These are phyloP conservation scores for Globisporangium alternatum DNA, from an alignment of 352 stramenopile species.

Conservation along the genomic window DNA sequence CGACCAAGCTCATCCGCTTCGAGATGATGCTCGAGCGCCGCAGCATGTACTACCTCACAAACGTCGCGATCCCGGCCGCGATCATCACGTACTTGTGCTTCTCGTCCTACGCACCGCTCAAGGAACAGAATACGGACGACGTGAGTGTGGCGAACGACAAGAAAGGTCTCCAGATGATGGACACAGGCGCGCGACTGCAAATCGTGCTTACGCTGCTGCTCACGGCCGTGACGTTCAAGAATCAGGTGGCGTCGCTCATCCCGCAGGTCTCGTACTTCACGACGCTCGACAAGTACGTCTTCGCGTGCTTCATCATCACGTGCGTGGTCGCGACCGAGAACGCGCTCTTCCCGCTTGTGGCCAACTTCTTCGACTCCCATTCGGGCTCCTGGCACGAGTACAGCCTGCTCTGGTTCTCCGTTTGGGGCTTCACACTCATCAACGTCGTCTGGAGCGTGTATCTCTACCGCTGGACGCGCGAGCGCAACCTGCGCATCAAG, in stretches of 20 bases:
- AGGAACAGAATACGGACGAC: background rate
- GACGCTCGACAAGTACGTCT: constrained; percentile 26
- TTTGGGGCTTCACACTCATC: constrained; percentile 23
- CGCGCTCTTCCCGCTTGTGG: constrained; percentile 35
- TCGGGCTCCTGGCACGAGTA: constrained; percentile 16
- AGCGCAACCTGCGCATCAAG: background rate
- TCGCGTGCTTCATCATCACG: constrained; percentile 60
- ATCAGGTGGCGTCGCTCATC: constrained; percentile 42
- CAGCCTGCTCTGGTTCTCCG: constrained; percentile 16
- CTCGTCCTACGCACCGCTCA: constrained; percentile 7
- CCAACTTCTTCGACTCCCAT: constrained; percentile 4
- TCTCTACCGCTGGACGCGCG: background rate
- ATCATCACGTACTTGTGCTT: constrained; percentile 33
- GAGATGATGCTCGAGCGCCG: constrained; percentile 36
- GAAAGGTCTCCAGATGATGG: background rate
- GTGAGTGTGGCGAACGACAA: no score
- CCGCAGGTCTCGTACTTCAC: constrained; percentile 70
- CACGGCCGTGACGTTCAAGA: constrained; percentile 63
- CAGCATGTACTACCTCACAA: constrained; percentile 34
- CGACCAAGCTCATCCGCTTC: constrained; percentile 28
- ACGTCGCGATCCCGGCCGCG: constrained; percentile 29
- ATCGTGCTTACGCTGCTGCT: constrained; percentile 39
- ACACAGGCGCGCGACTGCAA: constrained; percentile 35
- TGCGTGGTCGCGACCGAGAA: constrained; percentile 54
- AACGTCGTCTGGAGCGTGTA: constrained; percentile 37